phyloP scores from a whole-genome alignment of 2,329 filamentous ascomycete genomes.

The Boeremia lycopersici region DNA sequence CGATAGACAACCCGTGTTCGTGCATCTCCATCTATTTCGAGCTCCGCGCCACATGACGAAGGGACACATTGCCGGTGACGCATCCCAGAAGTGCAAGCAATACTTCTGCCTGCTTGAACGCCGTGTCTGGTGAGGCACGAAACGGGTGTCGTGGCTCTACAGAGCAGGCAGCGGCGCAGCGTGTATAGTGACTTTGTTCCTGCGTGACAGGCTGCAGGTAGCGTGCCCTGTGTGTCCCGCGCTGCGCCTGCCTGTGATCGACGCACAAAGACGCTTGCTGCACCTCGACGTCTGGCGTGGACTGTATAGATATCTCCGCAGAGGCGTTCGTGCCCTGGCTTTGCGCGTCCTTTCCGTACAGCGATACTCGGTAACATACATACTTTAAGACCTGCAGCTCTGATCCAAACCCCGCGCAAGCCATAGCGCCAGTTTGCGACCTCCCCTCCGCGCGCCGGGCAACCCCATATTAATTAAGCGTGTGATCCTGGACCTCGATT shows the following conservation, averaged over 20 bases:
- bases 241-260: slow-evolving; percentile 16
- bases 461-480: slow-evolving; percentile 42
- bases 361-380: slow-evolving; percentile 12
- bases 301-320: neutral
- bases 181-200: slow-evolving; percentile 12
- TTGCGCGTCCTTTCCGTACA: slow-evolving; percentile 2
- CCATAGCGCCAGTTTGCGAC: slow-evolving; percentile 24
- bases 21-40: neutral
- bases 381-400: slow-evolving; percentile 7
- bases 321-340: neutral
- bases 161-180: slow-evolving; percentile 14
- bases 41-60: neutral
- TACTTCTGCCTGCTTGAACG: slow-evolving; percentile 22
- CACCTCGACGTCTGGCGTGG: neutral
- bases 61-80: slow-evolving; percentile 12
- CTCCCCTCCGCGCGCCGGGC: slow-evolving; percentile 31
- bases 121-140: slow-evolving; percentile 7
- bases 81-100: slow-evolving; percentile 7
- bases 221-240: slow-evolving; percentile 13
- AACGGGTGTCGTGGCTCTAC: slow-evolving; percentile 11
- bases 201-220: slow-evolving; percentile 23
- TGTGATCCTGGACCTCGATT: slow-evolving; percentile 22
- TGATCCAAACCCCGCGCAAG: slow-evolving; percentile 19
- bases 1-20: neutral
- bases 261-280: slow-evolving; percentile 13